These are phyloP conservation scores for Conringia planisiliqua DNA, from an alignment of 345 rosid genomes.

Conservation along the genomic window DNA sequence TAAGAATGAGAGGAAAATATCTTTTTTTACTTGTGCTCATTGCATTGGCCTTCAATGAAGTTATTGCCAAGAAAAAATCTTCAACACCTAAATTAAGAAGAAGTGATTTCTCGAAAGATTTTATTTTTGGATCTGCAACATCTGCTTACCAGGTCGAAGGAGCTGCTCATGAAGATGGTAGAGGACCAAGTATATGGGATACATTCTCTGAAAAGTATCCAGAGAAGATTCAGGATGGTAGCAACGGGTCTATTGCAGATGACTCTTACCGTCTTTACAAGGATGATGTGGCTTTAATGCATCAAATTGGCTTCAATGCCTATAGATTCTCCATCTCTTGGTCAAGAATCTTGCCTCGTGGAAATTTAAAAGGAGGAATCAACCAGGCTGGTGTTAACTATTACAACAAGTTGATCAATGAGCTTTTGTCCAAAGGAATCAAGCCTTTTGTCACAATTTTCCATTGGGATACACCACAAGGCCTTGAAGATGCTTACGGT, in stretches of 20 bases:
- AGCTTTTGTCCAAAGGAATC: constrained; percentile 28
- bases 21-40: not conserved
- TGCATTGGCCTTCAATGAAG: constrained; percentile 9
- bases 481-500: constrained; percentile 36
- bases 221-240: constrained; percentile 22
- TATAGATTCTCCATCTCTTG: constrained; percentile 44
- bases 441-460: constrained; percentile 34
- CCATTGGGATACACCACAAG: constrained; percentile 44
- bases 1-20: not conserved
- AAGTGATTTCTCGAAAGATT: constrained; percentile 24
- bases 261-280: constrained; percentile 36
- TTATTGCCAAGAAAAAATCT: not conserved
- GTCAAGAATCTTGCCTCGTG: constrained; percentile 41
- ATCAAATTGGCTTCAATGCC: constrained; percentile 36
- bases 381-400: constrained; percentile 39
- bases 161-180: constrained; percentile 37
- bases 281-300: constrained; percentile 33
- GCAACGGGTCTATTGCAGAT: constrained; percentile 23
- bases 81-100: not conserved
- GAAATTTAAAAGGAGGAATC: constrained; percentile 39
- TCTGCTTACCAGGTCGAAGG: constrained; percentile 37
- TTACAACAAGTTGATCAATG: constrained; percentile 45
- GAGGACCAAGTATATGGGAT: constrained; percentile 43
- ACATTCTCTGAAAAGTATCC: constrained; percentile 17
- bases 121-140: constrained; percentile 30